Percentiles rank a stretch among this genome's conserved stretches.
phyloP scores from a whole-genome alignment of 2,329 filamentous ascomycete species.

The Macrophomina phaseolina region DNA sequence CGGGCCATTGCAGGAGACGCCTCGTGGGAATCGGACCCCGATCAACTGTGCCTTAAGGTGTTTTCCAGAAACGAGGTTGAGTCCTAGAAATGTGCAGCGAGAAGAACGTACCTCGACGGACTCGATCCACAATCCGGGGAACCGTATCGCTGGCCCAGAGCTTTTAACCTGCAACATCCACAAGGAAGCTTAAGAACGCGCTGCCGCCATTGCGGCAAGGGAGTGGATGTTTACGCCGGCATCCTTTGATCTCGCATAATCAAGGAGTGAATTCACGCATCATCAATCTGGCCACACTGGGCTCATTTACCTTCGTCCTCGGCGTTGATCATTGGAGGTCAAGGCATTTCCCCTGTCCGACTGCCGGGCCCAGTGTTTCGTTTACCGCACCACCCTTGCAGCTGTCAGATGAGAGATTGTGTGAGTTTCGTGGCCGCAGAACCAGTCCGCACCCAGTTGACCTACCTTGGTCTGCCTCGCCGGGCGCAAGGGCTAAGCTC shows the following conservation, averaged over 20 bases:
- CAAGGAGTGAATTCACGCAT: background rate
- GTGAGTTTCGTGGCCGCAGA: too few species aligned
- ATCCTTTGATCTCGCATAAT: background rate
- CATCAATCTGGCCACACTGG: background rate
- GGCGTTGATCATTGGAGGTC: background rate
- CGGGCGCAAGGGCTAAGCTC: background rate
- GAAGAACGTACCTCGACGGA: too few species aligned
- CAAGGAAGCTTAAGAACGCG: background rate
- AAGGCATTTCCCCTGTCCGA: background rate
- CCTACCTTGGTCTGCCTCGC: too few species aligned
- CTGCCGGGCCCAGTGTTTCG: background rate
- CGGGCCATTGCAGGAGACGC: too few species aligned
- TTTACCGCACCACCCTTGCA: background rate
- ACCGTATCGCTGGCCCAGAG: too few species aligned
- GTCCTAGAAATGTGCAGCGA: too few species aligned
- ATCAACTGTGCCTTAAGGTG: too few species aligned
- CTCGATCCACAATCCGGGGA: too few species aligned
- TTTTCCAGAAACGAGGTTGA: too few species aligned
- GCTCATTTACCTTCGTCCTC: background rate
- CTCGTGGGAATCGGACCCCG: too few species aligned
- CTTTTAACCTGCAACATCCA: background rate
- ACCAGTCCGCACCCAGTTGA: too few species aligned
- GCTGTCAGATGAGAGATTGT: background rate
- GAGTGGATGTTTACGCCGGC: background rate
- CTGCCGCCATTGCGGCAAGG: background rate